phyloP scores from a whole-genome alignment of 1,284 basidiomycete species.

The Malassezia sp. region DNA sequence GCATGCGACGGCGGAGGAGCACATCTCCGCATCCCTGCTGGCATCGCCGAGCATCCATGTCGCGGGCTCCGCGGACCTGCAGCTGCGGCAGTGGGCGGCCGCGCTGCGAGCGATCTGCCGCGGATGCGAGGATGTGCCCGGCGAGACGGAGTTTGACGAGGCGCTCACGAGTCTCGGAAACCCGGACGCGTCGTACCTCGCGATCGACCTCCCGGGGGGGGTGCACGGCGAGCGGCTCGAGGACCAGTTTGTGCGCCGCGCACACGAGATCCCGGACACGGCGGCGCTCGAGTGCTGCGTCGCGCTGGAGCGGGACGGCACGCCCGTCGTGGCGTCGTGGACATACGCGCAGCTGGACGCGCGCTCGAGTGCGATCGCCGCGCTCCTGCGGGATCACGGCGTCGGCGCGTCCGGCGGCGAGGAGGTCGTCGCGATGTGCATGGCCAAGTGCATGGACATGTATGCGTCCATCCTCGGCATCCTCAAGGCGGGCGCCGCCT shows the following conservation, averaged over 20 bases:
- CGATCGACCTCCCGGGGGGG: conserved; percentile 20
- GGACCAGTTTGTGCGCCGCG: conserved; percentile 29
- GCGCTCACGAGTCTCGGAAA: background rate
- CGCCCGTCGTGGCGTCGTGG: conserved; percentile 16
- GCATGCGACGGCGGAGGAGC: too few relatives aligned
- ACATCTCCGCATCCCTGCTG: too few relatives aligned
- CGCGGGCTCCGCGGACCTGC: conserved; percentile 21
- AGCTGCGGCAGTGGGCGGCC: conserved; percentile 23
- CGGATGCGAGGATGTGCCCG: too few relatives aligned
- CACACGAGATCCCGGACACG: conserved; percentile 17
- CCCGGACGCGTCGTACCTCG: conserved; percentile 19
- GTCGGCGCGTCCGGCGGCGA: conserved; percentile 20
- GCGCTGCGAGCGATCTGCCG: conserved; percentile 19
- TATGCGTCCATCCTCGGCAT: conserved; percentile 37
- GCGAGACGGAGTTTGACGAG: background rate
- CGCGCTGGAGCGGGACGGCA: conserved; percentile 18
- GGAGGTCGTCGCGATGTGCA: conserved; percentile 34
- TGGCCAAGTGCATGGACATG: conserved; percentile 36
- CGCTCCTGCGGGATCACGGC: conserved; percentile 22
- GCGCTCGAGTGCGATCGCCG: conserved; percentile 25
- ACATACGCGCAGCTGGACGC: conserved; percentile 32
- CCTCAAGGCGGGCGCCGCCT: conserved; percentile 45
- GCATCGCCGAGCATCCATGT: conserved; percentile 26
- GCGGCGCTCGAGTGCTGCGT: conserved; percentile 35
- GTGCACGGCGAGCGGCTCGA: conserved; percentile 28